Conservation (phyloP, 164 flowering plant genomes). For the Hamamelis virginiana region DNA sequence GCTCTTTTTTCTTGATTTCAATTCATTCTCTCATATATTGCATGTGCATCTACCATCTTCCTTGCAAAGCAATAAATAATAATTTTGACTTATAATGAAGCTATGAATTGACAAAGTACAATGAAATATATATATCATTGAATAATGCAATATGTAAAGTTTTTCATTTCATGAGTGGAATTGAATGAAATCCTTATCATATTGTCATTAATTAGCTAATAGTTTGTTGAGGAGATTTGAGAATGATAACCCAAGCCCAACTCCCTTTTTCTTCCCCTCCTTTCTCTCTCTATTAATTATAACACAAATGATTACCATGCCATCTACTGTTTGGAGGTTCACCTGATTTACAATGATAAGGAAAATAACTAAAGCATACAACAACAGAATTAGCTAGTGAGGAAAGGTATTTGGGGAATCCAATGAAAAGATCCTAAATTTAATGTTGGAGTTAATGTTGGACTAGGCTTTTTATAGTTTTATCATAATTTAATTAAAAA, state of each 20-base stretch:
- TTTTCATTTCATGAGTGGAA: background rate
- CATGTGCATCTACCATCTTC: no score
- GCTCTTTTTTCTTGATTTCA: no score
- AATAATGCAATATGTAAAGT: background rate
- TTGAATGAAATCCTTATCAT: background rate
- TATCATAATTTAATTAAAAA: no score
- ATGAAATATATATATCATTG: no score
- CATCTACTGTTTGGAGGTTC: background rate
- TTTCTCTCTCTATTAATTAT: background rate
- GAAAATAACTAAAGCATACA: background rate
- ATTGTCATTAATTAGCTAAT: background rate
- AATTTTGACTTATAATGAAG: no score
- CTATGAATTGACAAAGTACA: no score
- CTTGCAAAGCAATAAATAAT: no score
- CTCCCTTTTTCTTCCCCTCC: background rate
- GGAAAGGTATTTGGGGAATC: background rate
- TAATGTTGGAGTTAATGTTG: no score
- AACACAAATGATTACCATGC: background rate
- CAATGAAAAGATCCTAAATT: no score
- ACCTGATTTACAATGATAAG: background rate
- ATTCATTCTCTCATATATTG: no score
- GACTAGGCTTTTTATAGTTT: no score
- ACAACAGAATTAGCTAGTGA: background rate
- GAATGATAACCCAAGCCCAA: no score
- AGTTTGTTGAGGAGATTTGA: background rate